Conservation (phyloP, 139 green algal species). For the Picochlorum sp. region DNA sequence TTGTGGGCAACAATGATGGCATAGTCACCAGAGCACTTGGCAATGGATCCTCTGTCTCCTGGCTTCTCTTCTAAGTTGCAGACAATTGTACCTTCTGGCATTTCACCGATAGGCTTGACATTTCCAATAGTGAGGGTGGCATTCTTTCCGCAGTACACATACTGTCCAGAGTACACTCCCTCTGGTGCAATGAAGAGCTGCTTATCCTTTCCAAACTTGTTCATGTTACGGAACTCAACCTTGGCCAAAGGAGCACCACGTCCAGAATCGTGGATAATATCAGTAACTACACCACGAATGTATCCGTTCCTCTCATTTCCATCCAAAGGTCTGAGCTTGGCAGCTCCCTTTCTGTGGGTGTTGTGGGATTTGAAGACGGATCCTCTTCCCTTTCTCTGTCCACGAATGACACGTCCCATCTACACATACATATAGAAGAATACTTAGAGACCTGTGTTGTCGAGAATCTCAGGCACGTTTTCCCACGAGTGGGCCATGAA, state of each 20-base stretch:
- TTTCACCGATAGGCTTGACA: conserved; percentile 88
- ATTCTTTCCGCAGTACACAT: conserved; percentile 97
- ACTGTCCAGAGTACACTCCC: conserved; percentile 96
- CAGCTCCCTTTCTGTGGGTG: conserved; percentile 91
- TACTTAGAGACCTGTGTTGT: not conserved
- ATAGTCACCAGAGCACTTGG: conserved; percentile 93
- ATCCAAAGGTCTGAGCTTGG: conserved; percentile 80
- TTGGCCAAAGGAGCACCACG: conserved; percentile 91
- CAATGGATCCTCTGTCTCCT: conserved; percentile 88
- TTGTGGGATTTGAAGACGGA: conserved; percentile 94
- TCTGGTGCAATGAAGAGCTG: conserved; percentile 92
- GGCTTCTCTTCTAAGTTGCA: conserved; percentile 94
- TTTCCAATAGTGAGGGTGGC: conserved; percentile 92
- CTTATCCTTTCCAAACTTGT: conserved; percentile 92
- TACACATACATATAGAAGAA: conserved; percentile 1
- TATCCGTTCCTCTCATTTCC: conserved; percentile 83
- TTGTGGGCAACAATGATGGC: conserved; percentile 97
- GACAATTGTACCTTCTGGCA: conserved; percentile 97
- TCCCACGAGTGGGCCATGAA: no score
- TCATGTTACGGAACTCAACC: conserved; percentile 88
- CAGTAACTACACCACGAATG: conserved; percentile 91
- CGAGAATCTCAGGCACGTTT: no score
- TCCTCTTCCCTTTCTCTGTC: conserved; percentile 96
- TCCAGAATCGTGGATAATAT: conserved; percentile 97
- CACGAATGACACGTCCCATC: conserved; percentile 97